Percentiles rank a stretch among this genome's conserved stretches.
Conservation (phyloP, 2,329 filamentous ascomycete species). For the Aspergillus carbonarius region DNA sequence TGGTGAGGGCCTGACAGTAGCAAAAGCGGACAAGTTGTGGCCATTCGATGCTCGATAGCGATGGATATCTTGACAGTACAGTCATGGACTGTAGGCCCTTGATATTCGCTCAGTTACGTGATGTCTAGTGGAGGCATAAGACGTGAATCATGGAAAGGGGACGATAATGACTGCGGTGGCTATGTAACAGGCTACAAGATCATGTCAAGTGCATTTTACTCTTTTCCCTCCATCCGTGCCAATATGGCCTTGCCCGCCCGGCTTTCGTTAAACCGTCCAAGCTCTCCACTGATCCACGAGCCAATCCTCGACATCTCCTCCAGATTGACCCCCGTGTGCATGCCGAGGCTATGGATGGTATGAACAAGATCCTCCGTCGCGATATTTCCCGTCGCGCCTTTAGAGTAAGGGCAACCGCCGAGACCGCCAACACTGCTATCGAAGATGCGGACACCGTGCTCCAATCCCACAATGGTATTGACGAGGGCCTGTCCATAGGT, state of each 20-base stretch:
- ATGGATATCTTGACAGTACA: not conserved
- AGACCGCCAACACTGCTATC: slow-evolving; percentile 64
- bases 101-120: too few relatives aligned
- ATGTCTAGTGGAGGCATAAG: not conserved
- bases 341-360: slow-evolving; percentile 59
- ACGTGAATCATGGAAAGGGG: too few relatives aligned
- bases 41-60: slow-evolving; percentile 27
- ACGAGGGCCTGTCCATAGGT: slow-evolving; percentile 66
- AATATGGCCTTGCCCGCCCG: slow-evolving; percentile 55
- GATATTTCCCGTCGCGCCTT: slow-evolving; percentile 65
- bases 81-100: not conserved
- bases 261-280: slow-evolving; percentile 54
- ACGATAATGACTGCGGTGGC: not conserved
- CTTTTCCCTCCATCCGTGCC: slow-evolving; percentile 28
- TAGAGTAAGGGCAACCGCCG: slow-evolving; percentile 64
- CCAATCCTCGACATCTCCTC: slow-evolving; percentile 58
- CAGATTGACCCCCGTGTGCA: slow-evolving; percentile 59
- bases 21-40: slow-evolving; percentile 28
- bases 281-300: slow-evolving; percentile 55
- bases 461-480: slow-evolving; percentile 61
- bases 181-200: not conserved
- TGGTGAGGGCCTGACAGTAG: slow-evolving; percentile 23
- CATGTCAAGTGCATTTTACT: not conserved
- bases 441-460: slow-evolving; percentile 63
- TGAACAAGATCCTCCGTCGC: slow-evolving; percentile 64